Evolutionary conservation across 805 yeast species (phyloP), one percentile per base, ranked within the genome.

Genomic region (Nakazawaea anatomiae): DNA sequence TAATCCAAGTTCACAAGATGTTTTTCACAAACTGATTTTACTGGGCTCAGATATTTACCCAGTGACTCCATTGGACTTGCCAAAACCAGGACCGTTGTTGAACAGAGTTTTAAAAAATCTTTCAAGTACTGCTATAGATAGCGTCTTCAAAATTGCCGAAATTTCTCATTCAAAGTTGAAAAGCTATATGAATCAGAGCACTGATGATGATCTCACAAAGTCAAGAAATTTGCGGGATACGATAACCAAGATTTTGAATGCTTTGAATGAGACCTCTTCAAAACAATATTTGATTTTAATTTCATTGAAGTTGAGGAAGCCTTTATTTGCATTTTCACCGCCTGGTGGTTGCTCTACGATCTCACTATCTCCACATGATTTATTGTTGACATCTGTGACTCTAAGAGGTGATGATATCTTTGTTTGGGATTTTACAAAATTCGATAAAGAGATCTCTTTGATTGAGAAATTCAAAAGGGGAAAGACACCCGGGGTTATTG

Each of bases 391-490:
- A 0, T 77, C 84, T 7, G 74, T 76, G 3, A 75, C 78, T 9
- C 58, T 62, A 27, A 70, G 87, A 47, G 90, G 91, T 2, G 89
- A 85, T 60, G 75, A 71, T 46, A 67, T 85, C 5, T 82, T 72
- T 57, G 68, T 82, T 55, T 85, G 89, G 86, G 90, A 85, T 58
- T 70, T 76, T 50, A 70, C 82, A 43, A 71, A 73, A 50, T 66
- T 74, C 38, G 79, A 83, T 1, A 59, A 58, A 2, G 80, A 79
- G 53, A 71, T 84, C 2, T 68, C 77, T 1, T 63, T 84, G 27
- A 60, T 81, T 46, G 89, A 85, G 14, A 77, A 79, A 54, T 82
- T 80, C 55, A 65, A 64, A 10, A 69, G 89, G 28, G 90, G 91
- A 1, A 81, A 79, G 57, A 82, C 87, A 1, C 73, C 82, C 6